Evolutionary conservation across 2,329 filamentous ascomycete genomes (phyloP), one percentile per base, ranked within the genome.

Genomic region (Coniochaeta sp.): DNA sequence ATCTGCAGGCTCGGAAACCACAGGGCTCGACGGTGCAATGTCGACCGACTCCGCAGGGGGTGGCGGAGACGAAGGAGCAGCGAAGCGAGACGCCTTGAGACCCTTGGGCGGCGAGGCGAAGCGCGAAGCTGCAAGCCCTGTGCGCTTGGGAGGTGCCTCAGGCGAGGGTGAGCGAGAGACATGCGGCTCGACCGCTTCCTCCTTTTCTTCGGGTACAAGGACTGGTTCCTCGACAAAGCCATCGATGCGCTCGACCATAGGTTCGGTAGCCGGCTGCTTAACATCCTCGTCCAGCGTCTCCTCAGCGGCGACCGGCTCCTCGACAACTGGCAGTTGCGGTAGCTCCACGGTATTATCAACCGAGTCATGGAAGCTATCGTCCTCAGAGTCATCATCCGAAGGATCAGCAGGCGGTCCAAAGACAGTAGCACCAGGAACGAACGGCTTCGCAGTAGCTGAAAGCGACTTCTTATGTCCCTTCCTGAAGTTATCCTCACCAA

Each of bases 391-490:
- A 31, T 63, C 56, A 8, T 52, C 38, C 5, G 49, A 40, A 30
- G 59, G 56, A 1, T 61, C 60, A 26, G 63, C 52, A 32, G 61
- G 59, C 54, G 49, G 40, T 2, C 27, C 51, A 60, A 57, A 67
- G 53, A 58, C 58, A 9, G 63, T 56, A 28, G 62, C 67, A 16
- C 72, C 69, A 13, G 79, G 77, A 4, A 74, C 77, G 63, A 94
- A 95, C 0, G 86, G 78, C 60, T 81, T 82, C 0, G 88, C 87
- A 14, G 82, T 77, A 4, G 87, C 85, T 31, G 88, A 91, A 22
- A 91, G 72, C 4, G 82, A 82, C 58, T 77, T 77, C 57, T 74
- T 74, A 62, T 79, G 70, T 50, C 71, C 64, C 51, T 72, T 72
- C 56, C 69, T 62, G 58, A 75, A 69, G 13, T 53, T 59, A 14